Conservation (phyloP, 805 yeast species). For the Candida awuae region DNA sequence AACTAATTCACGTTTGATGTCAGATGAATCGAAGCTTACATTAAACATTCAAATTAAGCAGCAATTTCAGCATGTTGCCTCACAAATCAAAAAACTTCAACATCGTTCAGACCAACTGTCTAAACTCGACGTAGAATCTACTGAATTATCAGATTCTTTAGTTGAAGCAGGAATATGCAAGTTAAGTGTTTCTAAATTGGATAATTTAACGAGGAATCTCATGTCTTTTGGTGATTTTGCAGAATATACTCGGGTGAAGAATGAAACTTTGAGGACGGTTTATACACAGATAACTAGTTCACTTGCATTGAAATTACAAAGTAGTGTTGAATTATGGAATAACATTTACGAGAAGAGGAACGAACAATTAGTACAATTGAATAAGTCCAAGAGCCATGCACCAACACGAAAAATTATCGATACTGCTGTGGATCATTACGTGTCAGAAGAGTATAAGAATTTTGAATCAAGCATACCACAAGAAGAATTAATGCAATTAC, state of each 20-base stretch:
- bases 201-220: conserved; percentile 19
- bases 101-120: neutral
- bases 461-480: conserved; percentile 29
- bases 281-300: conserved; percentile 44
- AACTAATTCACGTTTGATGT: neutral
- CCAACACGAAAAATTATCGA: neutral
- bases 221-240: conserved; percentile 31
- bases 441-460: conserved; percentile 29
- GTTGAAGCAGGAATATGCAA: conserved; percentile 1
- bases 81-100: conserved; percentile 23
- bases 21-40: neutral
- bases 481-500: conserved; percentile 51
- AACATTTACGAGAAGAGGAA: conserved; percentile 42
- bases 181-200: neutral
- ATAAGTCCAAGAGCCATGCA: conserved; percentile 16
- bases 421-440: too few species aligned
- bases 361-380: conserved; percentile 34
- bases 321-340: conserved; percentile 38
- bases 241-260: conserved; percentile 29
- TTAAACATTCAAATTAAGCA: conserved; percentile 14
- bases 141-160: conserved; percentile 1
- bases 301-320: conserved; percentile 36
- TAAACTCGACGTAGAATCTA: neutral
- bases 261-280: conserved; percentile 34
- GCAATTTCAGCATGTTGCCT: conserved; percentile 18